Percentiles rank a stretch among this genome's conserved stretches.
Evolutionary conservation across 2,329 filamentous ascomycete species (phyloP).

Genomic region (Penicillium nordicum): DNA sequence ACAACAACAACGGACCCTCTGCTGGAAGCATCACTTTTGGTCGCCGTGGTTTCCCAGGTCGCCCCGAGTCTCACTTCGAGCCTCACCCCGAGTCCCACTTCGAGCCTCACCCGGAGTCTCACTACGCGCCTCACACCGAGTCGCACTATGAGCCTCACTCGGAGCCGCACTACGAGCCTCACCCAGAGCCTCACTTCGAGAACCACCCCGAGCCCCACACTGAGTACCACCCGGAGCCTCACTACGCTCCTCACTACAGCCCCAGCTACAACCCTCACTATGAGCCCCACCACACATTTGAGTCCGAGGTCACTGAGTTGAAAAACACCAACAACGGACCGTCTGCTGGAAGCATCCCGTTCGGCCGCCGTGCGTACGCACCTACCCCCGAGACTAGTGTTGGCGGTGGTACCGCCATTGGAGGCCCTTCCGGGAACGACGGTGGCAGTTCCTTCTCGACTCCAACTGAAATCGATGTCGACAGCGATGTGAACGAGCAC

Average conservation of each 20-base stretch:
- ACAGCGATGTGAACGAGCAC: slow-evolving; percentile 15
- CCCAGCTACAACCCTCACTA: not conserved
- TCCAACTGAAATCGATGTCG: slow-evolving; percentile 8
- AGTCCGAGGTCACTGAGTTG: not conserved
- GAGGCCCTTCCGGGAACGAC: slow-evolving; percentile 20
- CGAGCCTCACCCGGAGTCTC: not conserved
- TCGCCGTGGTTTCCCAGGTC: slow-evolving; percentile 4
- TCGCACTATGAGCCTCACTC: not conserved
- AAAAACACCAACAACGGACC: not conserved
- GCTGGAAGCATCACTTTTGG: not conserved
- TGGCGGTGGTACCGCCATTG: slow-evolving; percentile 10
- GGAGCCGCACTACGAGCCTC: not conserved
- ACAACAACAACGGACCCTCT: not conserved
- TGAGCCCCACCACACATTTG: not conserved
- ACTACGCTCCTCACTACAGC: not conserved
- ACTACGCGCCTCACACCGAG: not conserved
- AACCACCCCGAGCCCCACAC: not conserved
- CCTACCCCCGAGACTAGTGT: not conserved
- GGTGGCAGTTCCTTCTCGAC: slow-evolving; percentile 13
- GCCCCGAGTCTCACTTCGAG: not conserved
- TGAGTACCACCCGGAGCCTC: not conserved
- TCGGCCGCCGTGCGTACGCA: slow-evolving; percentile 12
- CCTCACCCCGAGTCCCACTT: not conserved
- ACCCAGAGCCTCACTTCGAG: not conserved
- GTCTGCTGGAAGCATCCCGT: not conserved